These are phyloP conservation scores for Leccinum subtestaceum DNA, from an alignment of 768 basidiomycete genomes.

Conservation along the genomic window DNA sequence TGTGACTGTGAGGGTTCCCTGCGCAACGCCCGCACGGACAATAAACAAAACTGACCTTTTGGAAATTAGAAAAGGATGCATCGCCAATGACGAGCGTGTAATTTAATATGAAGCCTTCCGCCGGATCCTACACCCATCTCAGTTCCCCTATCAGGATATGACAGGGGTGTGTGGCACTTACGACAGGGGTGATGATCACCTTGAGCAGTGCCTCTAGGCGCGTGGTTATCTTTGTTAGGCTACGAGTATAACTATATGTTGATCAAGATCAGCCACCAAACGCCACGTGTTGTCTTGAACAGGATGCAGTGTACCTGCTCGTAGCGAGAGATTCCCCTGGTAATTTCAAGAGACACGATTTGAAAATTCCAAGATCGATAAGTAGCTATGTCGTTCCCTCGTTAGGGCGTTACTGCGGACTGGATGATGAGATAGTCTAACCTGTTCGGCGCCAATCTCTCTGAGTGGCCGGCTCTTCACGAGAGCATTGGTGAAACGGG, in stretches of 20 bases:
- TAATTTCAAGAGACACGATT: conserved; percentile 76
- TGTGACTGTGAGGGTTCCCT: neutral
- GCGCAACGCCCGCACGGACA: neutral
- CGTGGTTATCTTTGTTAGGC: conserved; percentile 75
- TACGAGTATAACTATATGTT: conserved; percentile 68
- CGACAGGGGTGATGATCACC: conserved; percentile 90
- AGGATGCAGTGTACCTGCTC: conserved; percentile 43
- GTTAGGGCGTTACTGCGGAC: neutral
- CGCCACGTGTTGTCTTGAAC: neutral
- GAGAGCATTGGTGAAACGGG: conserved; percentile 84
- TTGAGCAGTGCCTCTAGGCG: conserved; percentile 91
- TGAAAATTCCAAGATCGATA: conserved; percentile 87
- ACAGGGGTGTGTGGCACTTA: conserved; percentile 36
- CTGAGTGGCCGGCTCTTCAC: conserved; percentile 88
- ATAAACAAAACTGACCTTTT: conserved; percentile 65
- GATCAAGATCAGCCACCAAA: conserved; percentile 11
- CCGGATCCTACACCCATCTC: conserved; percentile 62
- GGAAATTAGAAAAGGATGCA: conserved; percentile 95
- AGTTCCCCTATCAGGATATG: neutral
- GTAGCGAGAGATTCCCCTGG: conserved; percentile 68
- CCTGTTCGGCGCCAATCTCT: conserved; percentile 96
- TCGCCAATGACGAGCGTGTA: conserved; percentile 94
- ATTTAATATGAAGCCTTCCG: conserved; percentile 93
- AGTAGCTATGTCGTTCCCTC: conserved; percentile 53
- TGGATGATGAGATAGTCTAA: conserved; percentile 24